Evolutionary conservation across 192 early-diverging fungal species (phyloP), one percentile per base, ranked within the genome.

Genomic region (Borealophlyctis nickersoniae): DNA sequence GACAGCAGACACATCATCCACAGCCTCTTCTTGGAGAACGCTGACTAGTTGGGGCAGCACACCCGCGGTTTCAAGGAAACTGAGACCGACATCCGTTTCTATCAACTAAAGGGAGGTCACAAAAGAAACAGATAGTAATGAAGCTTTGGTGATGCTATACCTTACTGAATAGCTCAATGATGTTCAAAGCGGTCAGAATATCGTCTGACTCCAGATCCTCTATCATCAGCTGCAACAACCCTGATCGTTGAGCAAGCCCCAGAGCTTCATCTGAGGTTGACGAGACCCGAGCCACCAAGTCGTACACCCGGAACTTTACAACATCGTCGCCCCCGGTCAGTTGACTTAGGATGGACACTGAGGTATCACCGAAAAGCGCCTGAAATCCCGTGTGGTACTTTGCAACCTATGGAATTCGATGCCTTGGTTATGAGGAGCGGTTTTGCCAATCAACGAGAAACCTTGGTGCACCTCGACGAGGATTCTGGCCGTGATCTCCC

Each of bases 271-370:
- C 67, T 2, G 81, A 83, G 5, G 57, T 56, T 14, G 50, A 57
- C 29, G 71, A 72, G 9, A 83, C 60, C 19, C 60, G 33, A 11
- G 73, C 56, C 5, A 72, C 45, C 36, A 83, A 56, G 49, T 81
- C 77, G 52, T 81, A 81, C 23, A 81, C 77, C 22, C 81, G 71
- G 67, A 81, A 83, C 45, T 70, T 67, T 23, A 77, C 58, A 0
- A 67, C 73, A 28, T 68, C 77, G 24, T 65, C 50, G 9, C 75
- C 74, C 49, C 28, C 56, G 7, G 65, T 14, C 7, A 72, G 69
- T 13, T 28, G 24, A 36, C 34, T 31, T 39, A 61, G 62, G 23
- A 63, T 33, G 2, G 69, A 45, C 7, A 76, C 49, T 30, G 31
- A 49, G 13, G 33, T 33, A 9, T 50, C 35, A 36, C 57, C 59